Evolutionary conservation across 768 basidiomycete genomes (phyloP).

Genomic region (Scleroderma citrinum): DNA sequence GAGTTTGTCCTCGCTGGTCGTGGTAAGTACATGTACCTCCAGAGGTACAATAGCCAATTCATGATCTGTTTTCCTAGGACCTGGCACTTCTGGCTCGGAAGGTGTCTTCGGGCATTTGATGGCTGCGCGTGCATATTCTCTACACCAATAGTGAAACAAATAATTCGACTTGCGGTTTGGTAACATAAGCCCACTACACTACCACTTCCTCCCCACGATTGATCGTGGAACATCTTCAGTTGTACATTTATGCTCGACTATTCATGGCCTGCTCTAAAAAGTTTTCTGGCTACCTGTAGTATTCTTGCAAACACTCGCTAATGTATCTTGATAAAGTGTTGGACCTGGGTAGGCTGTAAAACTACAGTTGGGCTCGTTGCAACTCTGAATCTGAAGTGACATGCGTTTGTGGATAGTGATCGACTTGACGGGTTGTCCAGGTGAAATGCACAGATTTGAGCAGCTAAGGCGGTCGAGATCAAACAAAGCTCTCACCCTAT

Average conservation of each 20-base stretch:
- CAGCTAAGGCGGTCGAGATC: background rate
- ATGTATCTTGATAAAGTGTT: constrained; percentile 55
- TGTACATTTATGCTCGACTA: background rate
- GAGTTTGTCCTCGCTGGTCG: background rate
- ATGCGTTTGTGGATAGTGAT: constrained; percentile 44
- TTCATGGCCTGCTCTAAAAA: constrained; percentile 20
- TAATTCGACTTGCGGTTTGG: background rate
- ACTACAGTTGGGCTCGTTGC: background rate
- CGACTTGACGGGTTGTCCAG: no score
- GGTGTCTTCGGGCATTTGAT: background rate
- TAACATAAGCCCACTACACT: background rate
- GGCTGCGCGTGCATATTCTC: no score
- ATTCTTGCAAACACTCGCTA: constrained; percentile 50
- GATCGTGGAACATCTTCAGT: background rate
- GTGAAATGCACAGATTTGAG: background rate
- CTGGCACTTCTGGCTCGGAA: background rate
- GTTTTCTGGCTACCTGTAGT: constrained; percentile 61
- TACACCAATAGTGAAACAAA: no score
- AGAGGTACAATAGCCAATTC: background rate
- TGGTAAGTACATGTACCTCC: background rate
- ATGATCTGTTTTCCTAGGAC: background rate
- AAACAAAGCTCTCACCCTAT: constrained; percentile 32
- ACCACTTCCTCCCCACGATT: no score
- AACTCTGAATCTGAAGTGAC: background rate
- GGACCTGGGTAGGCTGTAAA: constrained; percentile 66